Conservation (phyloP, 139 green algal genomes). For the Chlorella sp. region DNA sequence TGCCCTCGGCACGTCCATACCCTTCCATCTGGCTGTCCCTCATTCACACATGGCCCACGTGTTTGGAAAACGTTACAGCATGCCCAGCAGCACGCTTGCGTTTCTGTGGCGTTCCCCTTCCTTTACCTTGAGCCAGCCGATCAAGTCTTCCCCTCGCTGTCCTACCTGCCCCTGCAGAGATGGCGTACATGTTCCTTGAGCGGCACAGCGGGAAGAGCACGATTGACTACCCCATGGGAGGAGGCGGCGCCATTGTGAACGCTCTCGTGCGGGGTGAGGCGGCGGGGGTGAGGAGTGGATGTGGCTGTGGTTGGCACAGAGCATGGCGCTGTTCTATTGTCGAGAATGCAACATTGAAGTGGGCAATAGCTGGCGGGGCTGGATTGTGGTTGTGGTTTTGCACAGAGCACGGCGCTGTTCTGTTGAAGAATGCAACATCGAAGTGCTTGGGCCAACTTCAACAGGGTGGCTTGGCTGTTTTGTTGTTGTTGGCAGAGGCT, state of each 20-base stretch:
- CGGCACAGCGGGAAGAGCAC: constrained; percentile 58
- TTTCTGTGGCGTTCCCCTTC: neutral
- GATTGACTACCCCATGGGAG: constrained; percentile 93
- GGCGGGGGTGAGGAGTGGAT: no score
- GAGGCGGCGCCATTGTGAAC: constrained; percentile 88
- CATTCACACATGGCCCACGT: neutral
- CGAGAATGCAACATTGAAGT: no score
- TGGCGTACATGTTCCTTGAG: constrained; percentile 91
- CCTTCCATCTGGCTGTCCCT: neutral
- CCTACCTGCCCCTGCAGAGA: constrained; percentile 59
- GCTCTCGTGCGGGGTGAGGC: constrained; percentile 82
- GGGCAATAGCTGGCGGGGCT: no score
- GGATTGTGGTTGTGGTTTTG: no score
- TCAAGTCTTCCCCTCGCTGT: neutral
- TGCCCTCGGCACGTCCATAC: neutral
- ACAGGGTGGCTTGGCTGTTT: no score
- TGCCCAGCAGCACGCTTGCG: neutral
- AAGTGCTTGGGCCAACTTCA: no score
- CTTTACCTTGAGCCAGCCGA: neutral
- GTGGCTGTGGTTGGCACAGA: no score
- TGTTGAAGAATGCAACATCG: no score
- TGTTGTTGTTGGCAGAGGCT: neutral
- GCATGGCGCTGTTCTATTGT: no score
- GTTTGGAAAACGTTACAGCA: neutral
- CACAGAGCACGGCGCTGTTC: no score